Evolutionary conservation across 1,139 yeast genomes (phyloP).

Genomic region (Spencermartinsiella ligniputridi): DNA sequence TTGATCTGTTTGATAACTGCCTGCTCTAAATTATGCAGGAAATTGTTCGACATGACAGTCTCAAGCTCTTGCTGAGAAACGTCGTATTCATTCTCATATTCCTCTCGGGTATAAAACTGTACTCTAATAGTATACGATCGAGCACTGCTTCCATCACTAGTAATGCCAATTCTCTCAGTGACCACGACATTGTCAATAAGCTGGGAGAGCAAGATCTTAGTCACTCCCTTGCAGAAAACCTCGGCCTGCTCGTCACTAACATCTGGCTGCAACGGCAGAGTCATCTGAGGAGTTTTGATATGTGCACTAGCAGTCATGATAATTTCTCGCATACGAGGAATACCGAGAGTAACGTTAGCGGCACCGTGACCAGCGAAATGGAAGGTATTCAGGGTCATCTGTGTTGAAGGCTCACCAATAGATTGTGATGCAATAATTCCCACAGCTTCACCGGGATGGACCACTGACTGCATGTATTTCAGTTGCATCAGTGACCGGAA

Average conservation of each 20-base stretch:
- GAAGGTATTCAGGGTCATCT: slow-evolving; percentile 98
- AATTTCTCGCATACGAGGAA: slow-evolving; percentile 99
- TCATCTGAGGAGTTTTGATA: slow-evolving; percentile 98
- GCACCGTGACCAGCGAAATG: slow-evolving; percentile 99
- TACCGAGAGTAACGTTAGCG: slow-evolving; percentile 98
- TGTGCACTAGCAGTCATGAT: slow-evolving; percentile 97
- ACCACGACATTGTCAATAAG: slow-evolving; percentile 82
- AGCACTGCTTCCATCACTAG: slow-evolving; percentile 48
- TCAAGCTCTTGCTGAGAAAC: slow-evolving; percentile 77
- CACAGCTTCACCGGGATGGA: slow-evolving; percentile 96
- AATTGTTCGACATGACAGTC: slow-evolving; percentile 56
- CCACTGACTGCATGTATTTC: slow-evolving; percentile 93
- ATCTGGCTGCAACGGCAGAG: slow-evolving; percentile 74
- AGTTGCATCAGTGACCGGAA: slow-evolving; percentile 97
- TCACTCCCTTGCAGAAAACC: slow-evolving; percentile 86
- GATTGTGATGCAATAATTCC: slow-evolving; percentile 99
- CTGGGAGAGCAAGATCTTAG: slow-evolving; percentile 81
- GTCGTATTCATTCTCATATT: slow-evolving; percentile 86
- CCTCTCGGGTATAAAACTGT: slow-evolving; percentile 69
- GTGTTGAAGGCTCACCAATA: slow-evolving; percentile 98
- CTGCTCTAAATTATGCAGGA: slow-evolving; percentile 65
- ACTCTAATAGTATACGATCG: slow-evolving; percentile 74
- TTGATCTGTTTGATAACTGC: slow-evolving; percentile 76
- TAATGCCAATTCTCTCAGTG: slow-evolving; percentile 70
- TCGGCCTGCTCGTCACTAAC: slow-evolving; percentile 86